Conservation (phyloP, 1,284 basidiomycete species). For the Sporisorium exsertum region DNA sequence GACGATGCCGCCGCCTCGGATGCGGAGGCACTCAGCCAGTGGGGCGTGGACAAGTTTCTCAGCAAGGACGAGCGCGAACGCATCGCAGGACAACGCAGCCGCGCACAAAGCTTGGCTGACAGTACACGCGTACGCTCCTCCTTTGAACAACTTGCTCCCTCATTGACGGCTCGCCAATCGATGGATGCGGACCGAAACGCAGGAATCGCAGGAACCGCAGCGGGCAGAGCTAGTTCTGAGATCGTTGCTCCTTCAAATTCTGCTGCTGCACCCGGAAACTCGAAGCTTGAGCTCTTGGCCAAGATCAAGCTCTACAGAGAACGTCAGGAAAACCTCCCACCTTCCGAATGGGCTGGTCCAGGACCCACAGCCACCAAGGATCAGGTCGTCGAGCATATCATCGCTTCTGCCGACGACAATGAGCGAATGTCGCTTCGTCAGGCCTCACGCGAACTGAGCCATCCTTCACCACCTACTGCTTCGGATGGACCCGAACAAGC, state of each 20-base stretch:
- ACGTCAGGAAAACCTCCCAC: conserved; percentile 59
- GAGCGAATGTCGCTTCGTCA: conserved; percentile 28
- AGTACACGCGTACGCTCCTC: conserved; percentile 19
- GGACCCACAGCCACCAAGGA: conserved; percentile 50
- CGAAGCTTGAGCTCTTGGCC: conserved; percentile 53
- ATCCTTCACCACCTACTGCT: background rate
- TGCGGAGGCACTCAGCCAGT: conserved; percentile 50
- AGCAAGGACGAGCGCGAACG: conserved; percentile 50
- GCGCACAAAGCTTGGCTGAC: conserved; percentile 45
- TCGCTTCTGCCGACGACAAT: conserved; percentile 24
- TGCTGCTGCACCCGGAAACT: background rate
- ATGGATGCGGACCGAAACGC: conserved; percentile 17
- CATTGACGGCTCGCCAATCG: conserved; percentile 13
- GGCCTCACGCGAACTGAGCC: conserved; percentile 20
- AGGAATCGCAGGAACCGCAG: background rate
- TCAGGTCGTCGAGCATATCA: conserved; percentile 51
- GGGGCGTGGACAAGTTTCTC: conserved; percentile 65
- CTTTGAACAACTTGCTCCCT: conserved; percentile 15
- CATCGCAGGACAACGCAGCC: conserved; percentile 39
- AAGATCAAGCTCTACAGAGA: conserved; percentile 64
- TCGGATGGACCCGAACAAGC: background rate
- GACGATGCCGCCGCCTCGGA: conserved; percentile 16
- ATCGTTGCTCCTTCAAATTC: conserved; percentile 14
- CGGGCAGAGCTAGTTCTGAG: conserved; percentile 34
- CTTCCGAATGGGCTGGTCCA: conserved; percentile 51